Conservation (phyloP, 176 grass and related monocot genomes). For the Urochloa ruziziensis region DNA sequence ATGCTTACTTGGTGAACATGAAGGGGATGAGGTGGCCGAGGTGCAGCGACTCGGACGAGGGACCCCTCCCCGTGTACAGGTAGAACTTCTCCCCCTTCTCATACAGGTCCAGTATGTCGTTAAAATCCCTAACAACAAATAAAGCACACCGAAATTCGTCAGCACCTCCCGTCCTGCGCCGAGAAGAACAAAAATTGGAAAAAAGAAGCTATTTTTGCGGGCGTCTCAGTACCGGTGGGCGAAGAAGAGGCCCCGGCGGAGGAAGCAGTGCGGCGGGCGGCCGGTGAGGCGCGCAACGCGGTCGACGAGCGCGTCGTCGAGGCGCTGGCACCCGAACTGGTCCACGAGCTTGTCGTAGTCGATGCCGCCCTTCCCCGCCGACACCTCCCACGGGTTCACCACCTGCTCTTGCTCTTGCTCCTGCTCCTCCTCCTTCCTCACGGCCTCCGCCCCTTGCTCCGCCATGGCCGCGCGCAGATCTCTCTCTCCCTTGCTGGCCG, state of each 20-base stretch:
- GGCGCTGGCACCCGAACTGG: constrained; percentile 85
- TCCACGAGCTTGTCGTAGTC: constrained; percentile 98
- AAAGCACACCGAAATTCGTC: not conserved
- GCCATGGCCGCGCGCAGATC: constrained; percentile 10
- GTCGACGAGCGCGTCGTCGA: constrained; percentile 51
- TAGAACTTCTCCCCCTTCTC: constrained; percentile 85
- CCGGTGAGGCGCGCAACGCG: constrained; percentile 61
- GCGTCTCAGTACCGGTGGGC: constrained; percentile 52
- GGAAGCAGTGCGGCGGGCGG: constrained; percentile 62
- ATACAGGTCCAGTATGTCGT: constrained; percentile 65
- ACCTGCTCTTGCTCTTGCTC: constrained; percentile 54
- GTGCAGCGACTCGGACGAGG: constrained; percentile 90
- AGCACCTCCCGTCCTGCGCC: not conserved
- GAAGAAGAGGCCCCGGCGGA: constrained; percentile 90
- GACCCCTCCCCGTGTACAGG: constrained; percentile 88
- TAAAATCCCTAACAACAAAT: constrained; percentile 50
- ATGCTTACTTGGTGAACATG: constrained; percentile 95
- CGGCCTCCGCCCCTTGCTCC: not conserved
- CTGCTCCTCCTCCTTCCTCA: not conserved
- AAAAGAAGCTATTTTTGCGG: not conserved
- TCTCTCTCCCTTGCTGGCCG: not conserved
- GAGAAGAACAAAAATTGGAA: not conserved
- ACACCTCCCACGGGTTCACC: constrained; percentile 95
- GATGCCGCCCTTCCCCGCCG: constrained; percentile 78
- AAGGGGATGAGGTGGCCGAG: constrained; percentile 89